These are phyloP conservation scores for Ceratocystis ficicola DNA, from an alignment of 2,329 filamentous ascomycete species.

Conservation along the genomic window DNA sequence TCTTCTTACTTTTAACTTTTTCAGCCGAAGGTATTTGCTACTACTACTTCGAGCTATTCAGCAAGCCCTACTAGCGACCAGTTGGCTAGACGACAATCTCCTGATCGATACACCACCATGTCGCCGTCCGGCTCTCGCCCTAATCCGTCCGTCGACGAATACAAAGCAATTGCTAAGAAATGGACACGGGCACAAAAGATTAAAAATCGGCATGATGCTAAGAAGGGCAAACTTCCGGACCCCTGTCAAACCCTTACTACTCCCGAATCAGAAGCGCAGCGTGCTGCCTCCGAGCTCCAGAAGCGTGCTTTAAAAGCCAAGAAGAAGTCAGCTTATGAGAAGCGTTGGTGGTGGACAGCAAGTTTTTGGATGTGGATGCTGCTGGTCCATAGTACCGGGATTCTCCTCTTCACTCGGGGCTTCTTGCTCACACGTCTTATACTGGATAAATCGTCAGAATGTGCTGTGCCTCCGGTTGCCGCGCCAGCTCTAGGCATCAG, in stretches of 20 bases:
- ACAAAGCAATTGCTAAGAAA: constrained; percentile 42
- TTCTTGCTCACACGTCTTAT: constrained; percentile 83
- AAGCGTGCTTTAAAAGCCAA: constrained; percentile 13
- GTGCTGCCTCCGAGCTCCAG: constrained; percentile 13
- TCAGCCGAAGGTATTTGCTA: neutral
- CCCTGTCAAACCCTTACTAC: neutral
- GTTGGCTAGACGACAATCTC: neutral
- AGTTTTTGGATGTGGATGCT: constrained; percentile 60
- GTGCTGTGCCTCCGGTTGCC: constrained; percentile 54
- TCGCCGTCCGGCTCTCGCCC: neutral
- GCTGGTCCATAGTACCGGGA: constrained; percentile 63
- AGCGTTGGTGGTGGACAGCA: constrained; percentile 45
- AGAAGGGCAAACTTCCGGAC: constrained; percentile 11
- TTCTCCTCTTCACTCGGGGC: constrained; percentile 87
- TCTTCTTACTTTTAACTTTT: constrained; percentile 3
- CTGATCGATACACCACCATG: constrained; percentile 1
- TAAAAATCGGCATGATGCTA: constrained; percentile 35
- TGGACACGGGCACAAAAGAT: constrained; percentile 42
- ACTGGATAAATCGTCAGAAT: constrained; percentile 63
- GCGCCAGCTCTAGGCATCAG: constrained; percentile 23
- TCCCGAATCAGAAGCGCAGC: constrained; percentile 15
- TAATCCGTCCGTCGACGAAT: constrained; percentile 31
- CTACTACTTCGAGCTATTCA: constrained; percentile 1
- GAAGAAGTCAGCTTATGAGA: constrained; percentile 33
- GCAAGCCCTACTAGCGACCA: neutral